A percentile compares a stretch with the other conserved stretches of the same genome.
Evolutionary conservation across 2,329 filamentous ascomycete species (phyloP).

Genomic region (Penicillium aurantiogriseum): DNA sequence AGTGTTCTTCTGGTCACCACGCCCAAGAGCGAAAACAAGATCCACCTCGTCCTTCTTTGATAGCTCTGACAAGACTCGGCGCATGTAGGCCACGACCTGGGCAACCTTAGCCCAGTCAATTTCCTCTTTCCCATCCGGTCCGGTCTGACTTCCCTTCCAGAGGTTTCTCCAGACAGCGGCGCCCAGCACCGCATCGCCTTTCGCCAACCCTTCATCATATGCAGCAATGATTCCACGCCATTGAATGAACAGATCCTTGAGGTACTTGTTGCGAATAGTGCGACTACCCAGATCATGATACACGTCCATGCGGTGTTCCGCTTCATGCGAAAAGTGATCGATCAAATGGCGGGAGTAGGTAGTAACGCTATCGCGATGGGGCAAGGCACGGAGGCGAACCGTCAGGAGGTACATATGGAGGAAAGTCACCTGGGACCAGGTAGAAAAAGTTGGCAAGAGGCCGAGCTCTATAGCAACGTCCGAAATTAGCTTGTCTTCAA

Average conservation of each 20-base stretch:
- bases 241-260: slow-evolving; percentile 88
- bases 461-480: slow-evolving; percentile 60
- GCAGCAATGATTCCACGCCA: slow-evolving; percentile 85
- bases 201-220: slow-evolving; percentile 48
- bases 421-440: slow-evolving; percentile 95
- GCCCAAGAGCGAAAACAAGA: slow-evolving; percentile 52
- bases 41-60: slow-evolving; percentile 55
- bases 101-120: slow-evolving; percentile 62
- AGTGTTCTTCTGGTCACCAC: slow-evolving; percentile 36
- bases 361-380: slow-evolving; percentile 61
- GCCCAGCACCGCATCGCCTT: slow-evolving; percentile 48
- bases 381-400: slow-evolving; percentile 76
- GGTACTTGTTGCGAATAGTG: slow-evolving; percentile 58
- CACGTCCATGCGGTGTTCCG: slow-evolving; percentile 66
- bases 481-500: slow-evolving; percentile 3
- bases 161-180: slow-evolving; percentile 90
- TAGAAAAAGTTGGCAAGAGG: slow-evolving; percentile 83
- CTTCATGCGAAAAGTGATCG: slow-evolving; percentile 76
- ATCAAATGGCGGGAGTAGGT: slow-evolving; percentile 87
- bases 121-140: slow-evolving; percentile 40
- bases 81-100: slow-evolving; percentile 62
- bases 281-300: slow-evolving; percentile 52
- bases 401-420: slow-evolving; percentile 92
- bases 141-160: slow-evolving; percentile 67
- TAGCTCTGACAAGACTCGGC: slow-evolving; percentile 56